These are phyloP conservation scores for Botryosphaeria dothidea DNA, from an alignment of 2,329 filamentous ascomycete species.

Conservation along the genomic window DNA sequence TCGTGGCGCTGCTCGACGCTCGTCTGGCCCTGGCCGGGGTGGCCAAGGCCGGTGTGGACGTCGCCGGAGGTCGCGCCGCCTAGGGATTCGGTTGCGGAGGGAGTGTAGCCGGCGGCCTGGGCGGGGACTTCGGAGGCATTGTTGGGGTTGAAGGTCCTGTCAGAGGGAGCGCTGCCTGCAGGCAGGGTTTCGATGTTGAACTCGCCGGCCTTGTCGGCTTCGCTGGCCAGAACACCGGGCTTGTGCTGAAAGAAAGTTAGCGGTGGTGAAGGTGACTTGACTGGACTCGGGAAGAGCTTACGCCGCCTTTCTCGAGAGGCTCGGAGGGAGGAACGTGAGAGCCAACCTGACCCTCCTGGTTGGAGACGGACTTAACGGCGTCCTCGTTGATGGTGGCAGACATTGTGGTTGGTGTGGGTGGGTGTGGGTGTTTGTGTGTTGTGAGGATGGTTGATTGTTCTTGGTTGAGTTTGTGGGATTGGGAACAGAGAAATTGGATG, in stretches of 20 bases:
- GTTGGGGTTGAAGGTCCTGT: conserved; percentile 48
- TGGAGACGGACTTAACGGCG: conserved; percentile 44
- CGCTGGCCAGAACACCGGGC: conserved; percentile 60
- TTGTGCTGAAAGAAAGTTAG: conserved; percentile 54
- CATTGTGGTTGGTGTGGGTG: too few species aligned
- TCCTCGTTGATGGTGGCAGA: conserved; percentile 52
- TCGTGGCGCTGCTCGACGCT: conserved; percentile 51
- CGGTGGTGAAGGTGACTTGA: background rate
- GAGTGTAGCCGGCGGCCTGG: conserved; percentile 32
- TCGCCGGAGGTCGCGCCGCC: conserved; percentile 54
- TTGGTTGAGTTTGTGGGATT: background rate
- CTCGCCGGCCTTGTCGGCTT: conserved; percentile 60
- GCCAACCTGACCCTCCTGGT: conserved; percentile 58
- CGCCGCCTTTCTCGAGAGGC: conserved; percentile 56
- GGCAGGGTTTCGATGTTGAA: conserved; percentile 64
- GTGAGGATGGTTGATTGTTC: background rate
- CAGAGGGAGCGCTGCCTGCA: conserved; percentile 62
- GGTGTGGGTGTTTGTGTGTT: background rate
- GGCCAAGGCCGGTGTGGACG: conserved; percentile 56
- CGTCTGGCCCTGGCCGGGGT: conserved; percentile 53
- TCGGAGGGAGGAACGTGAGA: conserved; percentile 52
- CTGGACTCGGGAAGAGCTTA: conserved; percentile 38
- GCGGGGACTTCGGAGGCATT: conserved; percentile 41
- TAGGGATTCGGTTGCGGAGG: conserved; percentile 47
- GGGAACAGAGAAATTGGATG: background rate